Conservation (phyloP, 2,329 filamentous ascomycete species). For the Pseudomassariella vexata region DNA sequence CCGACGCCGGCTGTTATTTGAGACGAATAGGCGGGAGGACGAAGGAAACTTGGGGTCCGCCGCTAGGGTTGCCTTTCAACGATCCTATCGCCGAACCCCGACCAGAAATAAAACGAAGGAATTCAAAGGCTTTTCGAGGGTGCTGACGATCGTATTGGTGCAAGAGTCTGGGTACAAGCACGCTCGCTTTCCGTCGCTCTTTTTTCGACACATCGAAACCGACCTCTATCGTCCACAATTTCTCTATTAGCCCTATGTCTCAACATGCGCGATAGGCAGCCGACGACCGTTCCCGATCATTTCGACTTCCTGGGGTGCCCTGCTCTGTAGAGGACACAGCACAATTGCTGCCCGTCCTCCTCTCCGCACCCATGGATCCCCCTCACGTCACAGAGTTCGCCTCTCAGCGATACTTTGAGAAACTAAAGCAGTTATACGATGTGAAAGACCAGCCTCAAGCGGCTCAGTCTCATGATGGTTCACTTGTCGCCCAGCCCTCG, state of each 20-base stretch:
- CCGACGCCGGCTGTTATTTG: no score
- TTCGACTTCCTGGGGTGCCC: constrained; percentile 18
- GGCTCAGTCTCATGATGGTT: constrained; percentile 16
- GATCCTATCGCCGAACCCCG: no score
- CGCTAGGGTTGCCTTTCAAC: no score
- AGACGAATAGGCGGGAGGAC: no score
- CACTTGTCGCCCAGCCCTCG: constrained; percentile 26
- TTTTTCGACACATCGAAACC: constrained; percentile 2
- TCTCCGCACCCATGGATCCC: constrained; percentile 45
- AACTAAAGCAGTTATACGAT: constrained; percentile 50
- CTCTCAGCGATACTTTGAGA: constrained; percentile 58
- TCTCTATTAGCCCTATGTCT: constrained; percentile 20
- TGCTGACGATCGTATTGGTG: no score
- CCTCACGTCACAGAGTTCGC: constrained; percentile 62
- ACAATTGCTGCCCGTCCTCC: constrained; percentile 17
- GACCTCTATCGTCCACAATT: no score
- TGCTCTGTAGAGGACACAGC: constrained; percentile 19
- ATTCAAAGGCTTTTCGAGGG: no score
- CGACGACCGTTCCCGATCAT: constrained; percentile 14
- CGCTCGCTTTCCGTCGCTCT: constrained; percentile 9
- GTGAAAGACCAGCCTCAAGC: constrained; percentile 37
- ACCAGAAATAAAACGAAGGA: no score
- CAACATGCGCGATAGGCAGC: constrained; percentile 26
- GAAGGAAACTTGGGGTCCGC: no score
- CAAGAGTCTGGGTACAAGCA: no score